phyloP scores from a whole-genome alignment of 306 rosid genomes.

The Spatholobus suberectus region DNA sequence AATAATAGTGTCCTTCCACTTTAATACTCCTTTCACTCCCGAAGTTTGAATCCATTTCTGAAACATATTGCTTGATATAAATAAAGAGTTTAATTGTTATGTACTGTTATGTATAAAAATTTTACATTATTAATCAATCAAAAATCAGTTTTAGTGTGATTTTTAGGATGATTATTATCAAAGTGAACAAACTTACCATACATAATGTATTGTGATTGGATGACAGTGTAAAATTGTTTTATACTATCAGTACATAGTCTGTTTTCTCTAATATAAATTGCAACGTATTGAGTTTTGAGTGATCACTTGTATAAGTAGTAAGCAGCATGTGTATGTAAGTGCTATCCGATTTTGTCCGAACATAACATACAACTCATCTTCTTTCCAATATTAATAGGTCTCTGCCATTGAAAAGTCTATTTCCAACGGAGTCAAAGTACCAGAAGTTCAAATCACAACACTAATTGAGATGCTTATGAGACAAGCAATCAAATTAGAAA shows the following conservation, averaged over 20 bases:
- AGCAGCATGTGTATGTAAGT: neutral
- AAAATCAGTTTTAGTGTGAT: too few species aligned
- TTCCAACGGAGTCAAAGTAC: conserved; percentile 65
- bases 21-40: too few species aligned
- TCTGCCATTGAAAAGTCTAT: conserved; percentile 66
- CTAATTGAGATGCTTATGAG: conserved; percentile 87
- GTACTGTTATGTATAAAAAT: too few species aligned
- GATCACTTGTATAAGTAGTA: neutral
- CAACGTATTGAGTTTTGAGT: conserved; percentile 23
- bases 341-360: neutral
- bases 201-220: too few species aligned
- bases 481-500: conserved; percentile 81
- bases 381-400: conserved; percentile 51
- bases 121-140: too few species aligned
- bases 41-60: conserved; percentile 1
- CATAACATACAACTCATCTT: neutral
- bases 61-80: neutral
- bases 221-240: too few species aligned
- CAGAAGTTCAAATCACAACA: conserved; percentile 85
- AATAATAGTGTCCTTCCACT: too few species aligned
- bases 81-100: too few species aligned
- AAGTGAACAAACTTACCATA: too few species aligned
- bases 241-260: too few species aligned
- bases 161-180: too few species aligned
- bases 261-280: too few species aligned